A percentile compares a stretch with the other conserved stretches of the same genome.
phyloP scores from a whole-genome alignment of 1,284 basidiomycete species.

The Sanghuangporus sanghuang region DNA sequence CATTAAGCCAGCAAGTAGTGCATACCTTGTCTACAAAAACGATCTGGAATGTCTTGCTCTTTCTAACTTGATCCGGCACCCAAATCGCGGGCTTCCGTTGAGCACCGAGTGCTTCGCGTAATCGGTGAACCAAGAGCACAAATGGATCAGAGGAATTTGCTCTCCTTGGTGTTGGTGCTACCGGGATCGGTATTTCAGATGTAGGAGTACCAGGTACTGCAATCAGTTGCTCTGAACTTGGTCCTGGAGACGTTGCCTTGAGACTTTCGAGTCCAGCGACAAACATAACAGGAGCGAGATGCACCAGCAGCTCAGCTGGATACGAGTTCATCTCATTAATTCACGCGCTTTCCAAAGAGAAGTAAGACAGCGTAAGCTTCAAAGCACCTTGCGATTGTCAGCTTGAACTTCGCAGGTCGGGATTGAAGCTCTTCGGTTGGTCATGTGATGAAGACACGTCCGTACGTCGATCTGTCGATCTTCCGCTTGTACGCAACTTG shows the following conservation, averaged over 20 bases:
- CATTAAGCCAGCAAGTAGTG: background rate
- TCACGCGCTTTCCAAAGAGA: background rate
- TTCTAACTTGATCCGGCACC: constrained; percentile 47
- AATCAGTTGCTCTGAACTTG: background rate
- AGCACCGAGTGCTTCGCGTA: constrained; percentile 58
- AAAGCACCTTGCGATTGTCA: background rate
- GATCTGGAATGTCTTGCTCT: constrained; percentile 72
- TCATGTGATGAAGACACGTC: background rate
- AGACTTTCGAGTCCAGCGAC: constrained; percentile 65
- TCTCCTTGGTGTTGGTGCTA: constrained; percentile 21
- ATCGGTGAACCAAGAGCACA: constrained; percentile 42
- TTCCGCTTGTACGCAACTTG: background rate
- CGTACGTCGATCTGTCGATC: background rate
- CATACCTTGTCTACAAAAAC: constrained; percentile 75
- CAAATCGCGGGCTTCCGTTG: constrained; percentile 59
- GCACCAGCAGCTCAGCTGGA: constrained; percentile 76
- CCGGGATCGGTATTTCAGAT: background rate
- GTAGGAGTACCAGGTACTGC: background rate
- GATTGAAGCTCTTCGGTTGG: background rate
- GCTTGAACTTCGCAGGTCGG: background rate
- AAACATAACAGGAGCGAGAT: constrained; percentile 89
- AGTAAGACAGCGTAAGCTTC: background rate
- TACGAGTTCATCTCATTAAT: constrained; percentile 79
- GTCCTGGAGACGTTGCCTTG: background rate
- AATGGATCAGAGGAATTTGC: constrained; percentile 52